phyloP scores from a whole-genome alignment of 116 monocot species.

The Iris pallida region DNA sequence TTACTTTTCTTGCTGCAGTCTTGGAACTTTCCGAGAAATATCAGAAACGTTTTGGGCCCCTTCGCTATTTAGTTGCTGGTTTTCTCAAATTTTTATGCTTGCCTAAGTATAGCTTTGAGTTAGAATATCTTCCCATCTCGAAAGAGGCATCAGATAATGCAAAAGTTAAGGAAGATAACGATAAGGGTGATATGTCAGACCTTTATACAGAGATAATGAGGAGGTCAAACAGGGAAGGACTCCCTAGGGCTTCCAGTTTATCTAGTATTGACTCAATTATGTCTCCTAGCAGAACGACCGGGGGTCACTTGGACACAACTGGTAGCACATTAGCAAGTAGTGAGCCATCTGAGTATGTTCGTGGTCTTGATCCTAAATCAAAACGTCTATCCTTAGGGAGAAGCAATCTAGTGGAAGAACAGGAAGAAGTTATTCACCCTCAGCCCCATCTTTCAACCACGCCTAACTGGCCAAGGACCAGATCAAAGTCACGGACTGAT shows the following conservation, averaged over 20 bases:
- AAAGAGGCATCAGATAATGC: constrained; percentile 36
- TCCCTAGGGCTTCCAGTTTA: constrained; percentile 82
- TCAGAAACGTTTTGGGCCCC: constrained; percentile 93
- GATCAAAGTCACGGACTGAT: constrained; percentile 72
- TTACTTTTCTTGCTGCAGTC: constrained; percentile 41
- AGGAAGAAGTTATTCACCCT: constrained; percentile 79
- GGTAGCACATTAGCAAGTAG: constrained; percentile 50
- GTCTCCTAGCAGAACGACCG: constrained; percentile 63
- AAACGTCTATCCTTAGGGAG: constrained; percentile 68
- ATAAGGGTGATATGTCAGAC: constrained; percentile 37
- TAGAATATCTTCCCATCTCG: constrained; percentile 79
- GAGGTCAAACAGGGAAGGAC: constrained; percentile 59
- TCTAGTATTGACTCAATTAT: constrained; percentile 92
- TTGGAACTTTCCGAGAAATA: constrained; percentile 87
- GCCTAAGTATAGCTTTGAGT: constrained; percentile 79
- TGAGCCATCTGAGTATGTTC: constrained; percentile 86
- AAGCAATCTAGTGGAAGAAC: constrained; percentile 54
- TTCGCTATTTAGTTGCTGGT: constrained; percentile 90
- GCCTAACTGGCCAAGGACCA: constrained; percentile 75
- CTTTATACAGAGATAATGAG: constrained; percentile 57
- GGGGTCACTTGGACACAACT: constrained; percentile 43
- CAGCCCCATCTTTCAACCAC: constrained; percentile 50
- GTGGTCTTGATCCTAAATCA: constrained; percentile 75
- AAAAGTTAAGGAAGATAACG: constrained; percentile 28
- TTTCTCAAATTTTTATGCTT: constrained; percentile 82